Evolutionary conservation across 768 basidiomycete species (phyloP).

Genomic region (Galerina sulciceps): DNA sequence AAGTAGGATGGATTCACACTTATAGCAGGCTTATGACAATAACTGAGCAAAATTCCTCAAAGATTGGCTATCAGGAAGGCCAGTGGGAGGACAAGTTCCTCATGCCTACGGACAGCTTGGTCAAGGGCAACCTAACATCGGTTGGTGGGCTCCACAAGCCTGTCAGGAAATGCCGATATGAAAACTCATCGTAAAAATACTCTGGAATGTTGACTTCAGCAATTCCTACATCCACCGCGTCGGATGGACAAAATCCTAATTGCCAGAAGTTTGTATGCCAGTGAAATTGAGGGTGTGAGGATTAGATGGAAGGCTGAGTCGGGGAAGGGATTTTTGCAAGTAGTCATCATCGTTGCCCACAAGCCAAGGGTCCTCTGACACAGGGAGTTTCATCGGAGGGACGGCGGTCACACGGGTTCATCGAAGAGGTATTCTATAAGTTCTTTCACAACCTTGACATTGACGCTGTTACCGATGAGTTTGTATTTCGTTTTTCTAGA

Average conservation of each 20-base stretch:
- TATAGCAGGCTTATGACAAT: too few species aligned
- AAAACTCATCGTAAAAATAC: too few species aligned
- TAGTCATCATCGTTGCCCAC: conserved; percentile 20
- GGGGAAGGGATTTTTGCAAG: conserved; percentile 12
- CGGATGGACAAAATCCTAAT: conserved; percentile 23
- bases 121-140: too few species aligned
- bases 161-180: too few species aligned
- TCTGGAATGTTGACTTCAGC: too few species aligned
- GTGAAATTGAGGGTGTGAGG: conserved; percentile 12
- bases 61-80: too few species aligned
- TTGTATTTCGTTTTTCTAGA: conserved; percentile 75
- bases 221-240: background rate
- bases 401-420: conserved; percentile 12
- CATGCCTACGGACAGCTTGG: too few species aligned
- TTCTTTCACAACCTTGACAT: conserved; percentile 70
- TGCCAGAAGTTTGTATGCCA: background rate
- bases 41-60: too few species aligned
- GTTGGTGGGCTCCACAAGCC: too few species aligned
- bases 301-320: conserved; percentile 10
- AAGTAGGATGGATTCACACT: too few species aligned
- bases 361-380: conserved; percentile 1
- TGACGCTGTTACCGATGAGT: conserved; percentile 83
- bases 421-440: conserved; percentile 64
- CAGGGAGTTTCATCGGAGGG: too few species aligned
- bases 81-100: too few species aligned